Evolutionary conservation across 2,329 filamentous ascomycete genomes (phyloP), one percentile per base, ranked within the genome.

Genomic region (Colletotrichum filicis): DNA sequence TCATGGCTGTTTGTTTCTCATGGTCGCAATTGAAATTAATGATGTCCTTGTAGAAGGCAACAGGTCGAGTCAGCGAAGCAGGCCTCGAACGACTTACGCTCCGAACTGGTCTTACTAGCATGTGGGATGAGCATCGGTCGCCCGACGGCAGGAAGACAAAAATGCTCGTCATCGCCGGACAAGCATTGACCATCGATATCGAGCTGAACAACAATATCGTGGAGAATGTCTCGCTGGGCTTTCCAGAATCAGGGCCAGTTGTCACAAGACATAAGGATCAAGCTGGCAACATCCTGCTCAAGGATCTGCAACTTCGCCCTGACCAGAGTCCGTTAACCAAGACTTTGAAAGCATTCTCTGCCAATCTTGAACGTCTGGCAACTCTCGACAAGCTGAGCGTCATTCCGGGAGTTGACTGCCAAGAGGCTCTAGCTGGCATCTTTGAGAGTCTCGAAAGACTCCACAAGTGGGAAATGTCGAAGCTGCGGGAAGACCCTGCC

Each of bases 391-490:
- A 91, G 76, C 86, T 96, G 65, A 95, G 93, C 80, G 87, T 90
- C 26, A 85, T 88, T 35, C 91, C 91, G 1, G 89, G 89, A 5
- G 86, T 96, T 8, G 94, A 94, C 77, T 94, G 94, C 80, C 93
- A 94, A 79, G 93, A 95, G 79, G 94, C 94, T 0, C 86, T 96
- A 57, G 91, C 90, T 4, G 93, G 93, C 3, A 86, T 97, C 6
- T 94, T 92, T 80, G 88, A 88, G 69, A 94, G 93, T 78, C 83
- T 97, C 73, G 86, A 88, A 72, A 91, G 87, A 76, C 83, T 97
- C n/a, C 91, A 93, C 78, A 85, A 90, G 58, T 93, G 93, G 86
- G 94, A 97, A 79, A 83, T 92, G 73, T 86, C 89, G 68, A 88
- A 85, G 74, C 80, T 92, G 35, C 86, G 87, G 11, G 85, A 87